phyloP scores from a whole-genome alignment of 2,329 filamentous ascomycete species.

The Fusarium marasasianum region DNA sequence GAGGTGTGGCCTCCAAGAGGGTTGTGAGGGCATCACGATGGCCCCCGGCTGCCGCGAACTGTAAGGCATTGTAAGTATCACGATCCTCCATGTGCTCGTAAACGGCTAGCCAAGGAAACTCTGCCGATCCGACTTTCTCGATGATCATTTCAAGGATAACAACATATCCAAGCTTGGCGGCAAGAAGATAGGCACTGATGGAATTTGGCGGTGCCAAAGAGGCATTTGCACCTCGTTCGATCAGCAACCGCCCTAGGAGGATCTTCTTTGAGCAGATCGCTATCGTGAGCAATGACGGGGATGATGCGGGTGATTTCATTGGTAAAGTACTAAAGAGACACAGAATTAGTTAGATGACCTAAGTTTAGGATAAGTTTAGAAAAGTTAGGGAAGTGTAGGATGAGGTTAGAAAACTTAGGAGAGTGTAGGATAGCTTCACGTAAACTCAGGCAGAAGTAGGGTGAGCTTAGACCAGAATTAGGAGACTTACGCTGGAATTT shows the following conservation, averaged over 20 bases:
- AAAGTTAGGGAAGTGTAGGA: no score
- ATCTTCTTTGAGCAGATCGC: slow-evolving; percentile 11
- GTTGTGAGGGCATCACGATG: slow-evolving; percentile 18
- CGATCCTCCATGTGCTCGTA: slow-evolving; percentile 3
- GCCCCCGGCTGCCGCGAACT: slow-evolving; percentile 33
- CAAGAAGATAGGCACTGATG: slow-evolving; percentile 26
- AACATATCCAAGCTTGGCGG: slow-evolving; percentile 18
- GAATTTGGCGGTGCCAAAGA: slow-evolving; percentile 9
- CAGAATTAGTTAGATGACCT: background rate
- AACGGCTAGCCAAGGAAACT: slow-evolving; percentile 28
- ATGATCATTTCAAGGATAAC: slow-evolving; percentile 26
- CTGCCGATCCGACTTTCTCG: background rate
- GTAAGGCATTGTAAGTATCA: slow-evolving; percentile 33
- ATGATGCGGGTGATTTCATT: background rate
- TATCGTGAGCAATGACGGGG: slow-evolving; percentile 20
- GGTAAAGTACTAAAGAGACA: background rate
- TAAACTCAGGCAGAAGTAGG: background rate
- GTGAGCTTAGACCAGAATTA: background rate
- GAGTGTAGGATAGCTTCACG: background rate
- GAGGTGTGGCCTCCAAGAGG: slow-evolving; percentile 26
- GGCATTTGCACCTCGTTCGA: slow-evolving; percentile 32
- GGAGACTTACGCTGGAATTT: background rate
- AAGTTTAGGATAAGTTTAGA: background rate
- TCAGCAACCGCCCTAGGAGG: slow-evolving; percentile 18
- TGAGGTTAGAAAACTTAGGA: background rate